Evolutionary conservation across 352 stramenopile genomes (phyloP).

Genomic region (Pythium coloratum): DNA sequence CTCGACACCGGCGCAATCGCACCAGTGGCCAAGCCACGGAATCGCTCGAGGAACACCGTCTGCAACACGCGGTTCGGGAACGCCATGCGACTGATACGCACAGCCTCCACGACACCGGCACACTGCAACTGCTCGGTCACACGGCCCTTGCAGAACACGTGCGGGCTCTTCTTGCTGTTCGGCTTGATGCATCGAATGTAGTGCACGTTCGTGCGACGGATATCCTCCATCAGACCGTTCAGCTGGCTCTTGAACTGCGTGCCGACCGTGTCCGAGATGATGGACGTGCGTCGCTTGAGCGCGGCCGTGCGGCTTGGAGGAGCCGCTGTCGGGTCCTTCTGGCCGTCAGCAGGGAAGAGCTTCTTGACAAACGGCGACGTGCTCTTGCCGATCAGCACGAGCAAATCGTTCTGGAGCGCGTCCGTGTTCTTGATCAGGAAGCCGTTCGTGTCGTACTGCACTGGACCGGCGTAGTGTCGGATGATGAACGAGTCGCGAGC

Average conservation of each 20-base stretch:
- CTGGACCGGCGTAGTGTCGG: slow-evolving; percentile 95
- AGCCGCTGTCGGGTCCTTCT: slow-evolving; percentile 43
- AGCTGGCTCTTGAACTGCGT: slow-evolving; percentile 95
- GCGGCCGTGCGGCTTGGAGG: slow-evolving; percentile 29
- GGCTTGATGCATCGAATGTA: slow-evolving; percentile 99
- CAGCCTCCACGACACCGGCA: slow-evolving; percentile 97
- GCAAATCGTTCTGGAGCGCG: slow-evolving; percentile 92
- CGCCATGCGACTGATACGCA: slow-evolving; percentile 97
- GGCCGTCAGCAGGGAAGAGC: slow-evolving; percentile 74
- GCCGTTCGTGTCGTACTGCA: slow-evolving; percentile 91
- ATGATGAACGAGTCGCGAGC: slow-evolving; percentile 92
- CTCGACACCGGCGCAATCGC: slow-evolving; percentile 37
- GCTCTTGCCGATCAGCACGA: slow-evolving; percentile 74
- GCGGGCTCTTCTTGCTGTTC: slow-evolving; percentile 93
- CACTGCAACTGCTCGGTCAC: slow-evolving; percentile 97
- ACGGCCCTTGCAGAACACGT: slow-evolving; percentile 87
- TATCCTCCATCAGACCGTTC: slow-evolving; percentile 92
- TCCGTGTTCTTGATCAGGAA: slow-evolving; percentile 99
- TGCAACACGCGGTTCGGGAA: slow-evolving; percentile 97
- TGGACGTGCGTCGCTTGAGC: slow-evolving; percentile 80
- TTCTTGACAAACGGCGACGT: slow-evolving; percentile 71
- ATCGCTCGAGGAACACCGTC: slow-evolving; percentile 82
- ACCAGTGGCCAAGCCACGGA: slow-evolving; percentile 57
- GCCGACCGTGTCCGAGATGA: slow-evolving; percentile 77
- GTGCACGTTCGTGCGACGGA: slow-evolving; percentile 95